Evolutionary conservation across 768 basidiomycete genomes (phyloP).

Genomic region (Infundibulicybe gibba): DNA sequence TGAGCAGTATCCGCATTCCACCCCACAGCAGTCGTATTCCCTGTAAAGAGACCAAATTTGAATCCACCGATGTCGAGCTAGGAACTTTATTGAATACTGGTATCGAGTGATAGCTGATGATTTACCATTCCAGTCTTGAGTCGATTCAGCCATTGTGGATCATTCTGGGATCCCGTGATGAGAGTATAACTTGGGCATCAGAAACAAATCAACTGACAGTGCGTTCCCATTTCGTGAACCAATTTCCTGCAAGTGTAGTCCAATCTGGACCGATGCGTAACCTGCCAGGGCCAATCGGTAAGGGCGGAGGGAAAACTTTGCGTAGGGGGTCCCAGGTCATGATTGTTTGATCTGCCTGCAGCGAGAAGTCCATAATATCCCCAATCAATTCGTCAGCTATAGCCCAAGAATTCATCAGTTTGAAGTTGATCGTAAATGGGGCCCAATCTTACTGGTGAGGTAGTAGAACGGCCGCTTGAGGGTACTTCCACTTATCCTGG

Average conservation of each 20-base stretch:
- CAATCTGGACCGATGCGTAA: conserved; percentile 35
- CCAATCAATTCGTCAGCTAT: conserved; percentile 34
- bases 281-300: conserved; percentile 29
- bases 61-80: conserved; percentile 32
- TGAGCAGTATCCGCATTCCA: conserved; percentile 36
- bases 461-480: conserved; percentile 33
- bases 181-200: background rate
- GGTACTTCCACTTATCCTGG: conserved; percentile 28
- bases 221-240: conserved; percentile 37
- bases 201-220: conserved; percentile 19
- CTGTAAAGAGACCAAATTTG: conserved; percentile 32
- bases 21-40: conserved; percentile 30
- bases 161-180: conserved; percentile 19
- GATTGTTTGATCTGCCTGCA: conserved; percentile 32
- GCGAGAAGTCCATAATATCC: conserved; percentile 32
- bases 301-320: conserved; percentile 31
- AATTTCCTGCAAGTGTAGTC: conserved; percentile 32
- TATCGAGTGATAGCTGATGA: background rate
- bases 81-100: background rate
- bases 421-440: background rate
- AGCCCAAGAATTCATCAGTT: background rate
- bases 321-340: conserved; percentile 35
- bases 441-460: conserved; percentile 22
- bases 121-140: conserved; percentile 33
- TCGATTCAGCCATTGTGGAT: conserved; percentile 27